Base-by-base conservation (phyloP, 2,329 filamentous ascomycete genomes). In the Hymenoscyphus salicellus region DNA sequence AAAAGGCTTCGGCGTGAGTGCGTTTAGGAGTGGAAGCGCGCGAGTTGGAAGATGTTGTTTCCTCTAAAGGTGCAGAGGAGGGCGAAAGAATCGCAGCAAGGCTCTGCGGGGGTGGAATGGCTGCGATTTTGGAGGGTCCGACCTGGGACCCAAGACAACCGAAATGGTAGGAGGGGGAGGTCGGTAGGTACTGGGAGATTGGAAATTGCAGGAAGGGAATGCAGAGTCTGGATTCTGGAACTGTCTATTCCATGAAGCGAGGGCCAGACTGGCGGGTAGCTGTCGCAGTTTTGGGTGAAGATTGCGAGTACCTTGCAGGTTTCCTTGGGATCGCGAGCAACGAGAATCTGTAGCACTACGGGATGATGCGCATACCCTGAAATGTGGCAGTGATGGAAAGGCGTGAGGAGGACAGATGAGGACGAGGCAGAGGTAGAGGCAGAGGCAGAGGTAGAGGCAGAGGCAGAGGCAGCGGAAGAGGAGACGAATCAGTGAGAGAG, bases 11-110 rank as follows among this genome's bases (percentile, higher is more conserved):
- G 60, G 72, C 66, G 68, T 75, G 72, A 1, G 72, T 67, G 66
- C 74, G 73, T 69, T 75, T 75, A 6, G 73, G 73, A 59, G 72
- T 71, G 16, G 74, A 68, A 26, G 72, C 66, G 59, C 70, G 70
- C 62, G 72, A 71, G 17, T 64, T 67, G 62, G 67, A 68, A 55
- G 66, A 23, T 26, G 65, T 64, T 3, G 69, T 63, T 32, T 71
- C 67, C 60, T 69, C 69, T 60, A 68, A 61, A 61, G 70, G 71
- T 55, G 70, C 69, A 52, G 46, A 52, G 55, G 71, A 69, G 43
- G 74, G 74, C 72, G 75, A 75, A 49, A 76, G 72, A 56, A 76
- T 76, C 72, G 74, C 72, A 59, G 74, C 73, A 71, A 76, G 68
- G 64, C 73, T 73, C 56, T 76, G 73, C 67, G 73, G 71, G 64